Percentiles rank a stretch among this genome's conserved stretches.
Conservation (phyloP, 352 stramenopile species). For the Pythium dissotocum region DNA sequence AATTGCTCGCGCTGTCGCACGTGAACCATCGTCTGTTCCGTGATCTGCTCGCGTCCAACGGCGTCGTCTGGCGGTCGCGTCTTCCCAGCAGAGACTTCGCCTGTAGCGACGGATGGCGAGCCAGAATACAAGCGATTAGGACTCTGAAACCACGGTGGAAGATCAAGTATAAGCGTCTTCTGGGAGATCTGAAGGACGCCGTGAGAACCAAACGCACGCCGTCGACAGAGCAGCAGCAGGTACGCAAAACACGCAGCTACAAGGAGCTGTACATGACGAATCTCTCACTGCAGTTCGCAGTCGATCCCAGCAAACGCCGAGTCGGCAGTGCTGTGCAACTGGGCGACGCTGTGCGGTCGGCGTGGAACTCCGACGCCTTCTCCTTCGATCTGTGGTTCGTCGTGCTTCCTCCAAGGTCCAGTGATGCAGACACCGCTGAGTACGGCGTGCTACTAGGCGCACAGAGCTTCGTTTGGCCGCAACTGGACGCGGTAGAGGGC, state of each 20-base stretch:
- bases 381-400: slow-evolving; percentile 24
- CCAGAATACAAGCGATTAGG: neutral
- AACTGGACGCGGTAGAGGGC: too few relatives aligned
- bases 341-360: neutral
- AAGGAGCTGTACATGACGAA: slow-evolving; percentile 13
- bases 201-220: neutral
- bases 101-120: neutral
- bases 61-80: slow-evolving; percentile 1
- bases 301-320: neutral
- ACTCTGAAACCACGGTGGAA: neutral
- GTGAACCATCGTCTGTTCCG: slow-evolving; percentile 13
- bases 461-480: neutral
- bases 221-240: neutral
- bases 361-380: slow-evolving; percentile 16
- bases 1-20: slow-evolving; percentile 34
- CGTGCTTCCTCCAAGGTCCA: neutral
- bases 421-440: neutral
- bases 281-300: slow-evolving; percentile 5
- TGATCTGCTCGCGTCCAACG: neutral
- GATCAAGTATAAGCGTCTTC: slow-evolving; percentile 11
- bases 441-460: neutral
- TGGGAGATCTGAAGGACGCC: slow-evolving; percentile 7
- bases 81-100: neutral
- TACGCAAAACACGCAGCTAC: neutral
- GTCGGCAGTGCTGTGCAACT: neutral